Base-by-base conservation (phyloP, 2,329 filamentous ascomycete species). In the Penicillium capsulatum region DNA sequence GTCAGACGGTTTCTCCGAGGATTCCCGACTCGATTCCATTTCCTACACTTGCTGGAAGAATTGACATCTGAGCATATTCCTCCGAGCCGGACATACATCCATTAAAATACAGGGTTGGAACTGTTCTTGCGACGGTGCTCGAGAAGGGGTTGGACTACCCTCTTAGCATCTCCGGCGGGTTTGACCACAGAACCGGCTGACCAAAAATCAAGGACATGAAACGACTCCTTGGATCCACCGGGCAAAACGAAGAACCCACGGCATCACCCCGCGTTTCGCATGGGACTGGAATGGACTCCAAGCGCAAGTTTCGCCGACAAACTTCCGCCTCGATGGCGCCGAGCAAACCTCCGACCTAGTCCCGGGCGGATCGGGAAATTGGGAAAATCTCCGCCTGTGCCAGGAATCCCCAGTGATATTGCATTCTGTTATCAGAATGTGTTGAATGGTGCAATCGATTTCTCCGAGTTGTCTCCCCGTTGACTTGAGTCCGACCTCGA, bases 271-370 rank as follows among this genome's bases (percentile, higher is more conserved):
- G n/a, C n/a, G n/a, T n/a, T n/a, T n/a, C n/a, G n/a, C n/a, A n/a
- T n/a, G n/a, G n/a, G n/a, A n/a, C n/a, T n/a, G n/a, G n/a, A n/a
- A n/a, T n/a, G n/a, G n/a, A n/a, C n/a, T n/a, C n/a, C n/a, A n/a
- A n/a, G n/a, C n/a, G n/a, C n/a, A n/a, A 36, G 27, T 53, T 53
- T 55, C 48, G 32, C 52, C 52, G 52, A 55, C 29, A 22, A 48
- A 47, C 34, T 34, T 35, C 52, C 52, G 49, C 13, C n/a, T 33
- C 10, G 10, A 36, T 24, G 22, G 14, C 40, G 34, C 41, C 47
- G 38, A 51, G 38, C 19, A 3, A 10, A 22, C 19, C 34, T 27
- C 52, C 52, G 50, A 52, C 31, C 22, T 41, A 44, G 19, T 40
- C 13, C 50, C 48, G 46, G 34, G 30, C 17, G 20, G 14, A 35